Conservation (phyloP, 352 stramenopile species). For the Thalassiosira oceanica region DNA sequence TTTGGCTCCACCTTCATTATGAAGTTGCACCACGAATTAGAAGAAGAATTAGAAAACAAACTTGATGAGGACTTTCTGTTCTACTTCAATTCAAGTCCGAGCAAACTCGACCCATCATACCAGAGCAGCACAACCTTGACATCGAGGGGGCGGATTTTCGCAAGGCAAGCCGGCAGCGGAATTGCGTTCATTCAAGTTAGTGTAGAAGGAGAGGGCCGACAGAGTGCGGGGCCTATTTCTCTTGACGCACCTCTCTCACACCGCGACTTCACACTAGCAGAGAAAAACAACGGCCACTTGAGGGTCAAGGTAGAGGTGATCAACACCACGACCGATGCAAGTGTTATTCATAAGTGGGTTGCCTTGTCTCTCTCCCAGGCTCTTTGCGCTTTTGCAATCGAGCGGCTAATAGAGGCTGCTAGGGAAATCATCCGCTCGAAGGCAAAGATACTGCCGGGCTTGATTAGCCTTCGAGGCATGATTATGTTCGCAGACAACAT, state of each 20-base stretch:
- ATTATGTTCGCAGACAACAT: background rate
- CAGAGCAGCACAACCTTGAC: constrained; percentile 46
- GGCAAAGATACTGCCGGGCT: constrained; percentile 8
- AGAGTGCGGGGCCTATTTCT: background rate
- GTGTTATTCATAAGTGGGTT: constrained; percentile 64
- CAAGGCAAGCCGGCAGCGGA: constrained; percentile 46
- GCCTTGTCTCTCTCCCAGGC: constrained; percentile 72
- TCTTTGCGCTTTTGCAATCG: constrained; percentile 58
- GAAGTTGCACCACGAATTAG: constrained; percentile 49
- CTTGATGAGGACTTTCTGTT: constrained; percentile 58
- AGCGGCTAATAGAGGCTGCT: constrained; percentile 53
- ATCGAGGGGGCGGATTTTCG: constrained; percentile 41
- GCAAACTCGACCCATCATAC: constrained; percentile 54
- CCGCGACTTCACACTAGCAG: background rate
- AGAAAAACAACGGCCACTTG: constrained; percentile 17
- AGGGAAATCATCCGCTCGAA: constrained; percentile 16
- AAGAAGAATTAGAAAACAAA: constrained; percentile 1
- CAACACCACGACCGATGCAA: constrained; percentile 62
- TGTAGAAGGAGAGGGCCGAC: constrained; percentile 21
- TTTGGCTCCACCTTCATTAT: constrained; percentile 64
- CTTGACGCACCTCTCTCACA: background rate
- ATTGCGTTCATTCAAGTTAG: constrained; percentile 75
- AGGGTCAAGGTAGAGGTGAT: constrained; percentile 61
- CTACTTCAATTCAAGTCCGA: constrained; percentile 73
- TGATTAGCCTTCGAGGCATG: too few relatives aligned